Base-by-base conservation (phyloP, 768 basidiomycete genomes). In the Cystofilobasidium macerans region DNA sequence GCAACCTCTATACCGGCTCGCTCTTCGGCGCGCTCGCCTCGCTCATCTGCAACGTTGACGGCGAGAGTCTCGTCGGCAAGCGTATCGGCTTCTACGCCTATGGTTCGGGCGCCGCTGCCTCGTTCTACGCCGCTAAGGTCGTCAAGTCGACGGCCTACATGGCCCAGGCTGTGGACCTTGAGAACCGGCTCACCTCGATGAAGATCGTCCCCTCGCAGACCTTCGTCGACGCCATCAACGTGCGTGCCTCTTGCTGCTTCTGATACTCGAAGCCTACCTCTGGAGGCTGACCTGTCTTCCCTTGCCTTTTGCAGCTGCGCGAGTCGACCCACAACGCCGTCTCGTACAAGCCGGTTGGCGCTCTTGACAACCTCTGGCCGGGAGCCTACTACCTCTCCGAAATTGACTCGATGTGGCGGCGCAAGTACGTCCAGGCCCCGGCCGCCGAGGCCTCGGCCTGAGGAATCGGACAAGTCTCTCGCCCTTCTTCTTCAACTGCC, bases 1-100 rank as follows among this genome's bases (percentile, higher is more conserved):
- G 95, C 18, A 98, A 99, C 84, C 94, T 92, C 87, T 97, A 99
- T 82, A 94, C 95, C 16, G 95, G 87, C 18, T 93, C 90, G 20
- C 81, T 99, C 14, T 98, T 93, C 75, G 92, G 90, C 53, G 92
- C 91, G 71, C 84, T 99, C 67, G 88, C 93, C 43, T 90, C 88
- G 11, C 80, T 98, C 33, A 74, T 99, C 48, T 82, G 87, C 53
- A 81, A 81, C 30, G 83, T 89, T 43, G 83, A 85, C 71, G 85
- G 88, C 12, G 76, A 82, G 9, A 80, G 84, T 70, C 80, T 93
- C 62, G 73, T 63, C 61, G 86, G 84, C 78, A 95, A 92, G 81
- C 85, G 92, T 32, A 80, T 94, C 74, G 86, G 85, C 72, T 81
- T 98, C 82, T 99, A 91, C 81, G 89, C 89, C n/a, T 99, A 92